Evolutionary conservation across 106 monocot genomes (phyloP), one percentile per base, ranked within the genome.

Genomic region (Acorus gramineus): DNA sequence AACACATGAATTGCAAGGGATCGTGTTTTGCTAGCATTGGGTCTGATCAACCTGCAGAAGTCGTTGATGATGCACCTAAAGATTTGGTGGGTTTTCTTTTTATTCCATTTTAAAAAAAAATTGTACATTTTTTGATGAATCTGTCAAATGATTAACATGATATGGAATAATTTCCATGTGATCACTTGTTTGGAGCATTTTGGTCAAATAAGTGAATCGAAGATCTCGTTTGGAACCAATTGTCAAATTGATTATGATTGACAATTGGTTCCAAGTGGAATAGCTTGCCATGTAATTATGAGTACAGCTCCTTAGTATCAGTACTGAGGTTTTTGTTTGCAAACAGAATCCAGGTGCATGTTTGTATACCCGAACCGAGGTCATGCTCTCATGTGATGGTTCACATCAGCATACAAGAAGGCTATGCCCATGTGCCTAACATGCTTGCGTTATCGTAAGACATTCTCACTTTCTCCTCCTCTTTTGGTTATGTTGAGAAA

Each of bases 311-410:
- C 28, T 28, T 28, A 28, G 28, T 28, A 28, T 28, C 28, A 28
- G 28, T 28, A 28, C 28, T 28, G 28, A 28, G 0, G 28, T 1
- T 28, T 28, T 28, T 28, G 28, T 64, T 8, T 7, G 4, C 60
- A 73, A 81, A 8, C 80, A 93, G 93, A 77, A 86, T 81, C 93
- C 93, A 5, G 89, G 89, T 2, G 85, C 83, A 69, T 93, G 93
- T 72, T 81, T 93, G 66, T 81, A 74, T 57, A 80, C 78, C 43
- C 85, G 86, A 62, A 69, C 50, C 43, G 89, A 89, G 60, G 57
- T 62, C 54, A 56, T 80, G 79, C 79, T 93, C 47, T 79, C 80
- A 55, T 89, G 93, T 55, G 89, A 89, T 49, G 89, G 89, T 63
- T 85, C 79, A 14, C 93, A 93, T 79, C 81, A 78, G 50, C 71